Evolutionary conservation across 495 filamentous ascomycete species (phyloP).

Genomic region (Choiromyces venosus): DNA sequence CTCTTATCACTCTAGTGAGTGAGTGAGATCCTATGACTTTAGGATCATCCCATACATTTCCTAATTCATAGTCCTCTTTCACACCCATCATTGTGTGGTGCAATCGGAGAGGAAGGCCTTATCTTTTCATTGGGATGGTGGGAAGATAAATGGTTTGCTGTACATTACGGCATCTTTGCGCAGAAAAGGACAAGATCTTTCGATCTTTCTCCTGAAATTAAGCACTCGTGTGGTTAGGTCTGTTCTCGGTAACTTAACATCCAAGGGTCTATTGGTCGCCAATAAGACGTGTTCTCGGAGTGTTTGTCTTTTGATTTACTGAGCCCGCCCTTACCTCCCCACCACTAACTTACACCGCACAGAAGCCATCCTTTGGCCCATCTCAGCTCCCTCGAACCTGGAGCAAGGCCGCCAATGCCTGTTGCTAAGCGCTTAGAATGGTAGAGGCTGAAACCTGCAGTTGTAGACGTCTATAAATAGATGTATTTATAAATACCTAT

Average conservation of each 20-base stretch:
- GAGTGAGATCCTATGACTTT: neutral
- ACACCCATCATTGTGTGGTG: neutral
- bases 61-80: neutral
- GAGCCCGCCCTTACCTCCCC: neutral
- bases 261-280: neutral
- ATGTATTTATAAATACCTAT: constrained; percentile 4
- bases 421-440: neutral
- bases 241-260: neutral
- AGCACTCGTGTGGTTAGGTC: constrained; percentile 1
- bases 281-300: neutral
- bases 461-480: neutral
- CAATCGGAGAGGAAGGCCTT: neutral
- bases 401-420: neutral
- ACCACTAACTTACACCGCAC: neutral
- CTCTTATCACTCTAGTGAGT: neutral
- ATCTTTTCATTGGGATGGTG: neutral
- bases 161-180: neutral
- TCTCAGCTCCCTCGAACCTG: neutral
- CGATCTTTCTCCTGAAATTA: neutral
- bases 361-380: neutral
- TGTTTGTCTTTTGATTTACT: neutral
- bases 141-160: neutral
- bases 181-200: neutral
- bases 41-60: neutral
- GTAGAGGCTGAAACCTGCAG: constrained; percentile 1